These are phyloP conservation scores for Aureobasidium pullulans DNA, from an alignment of 2,329 filamentous ascomycete genomes.

Conservation along the genomic window DNA sequence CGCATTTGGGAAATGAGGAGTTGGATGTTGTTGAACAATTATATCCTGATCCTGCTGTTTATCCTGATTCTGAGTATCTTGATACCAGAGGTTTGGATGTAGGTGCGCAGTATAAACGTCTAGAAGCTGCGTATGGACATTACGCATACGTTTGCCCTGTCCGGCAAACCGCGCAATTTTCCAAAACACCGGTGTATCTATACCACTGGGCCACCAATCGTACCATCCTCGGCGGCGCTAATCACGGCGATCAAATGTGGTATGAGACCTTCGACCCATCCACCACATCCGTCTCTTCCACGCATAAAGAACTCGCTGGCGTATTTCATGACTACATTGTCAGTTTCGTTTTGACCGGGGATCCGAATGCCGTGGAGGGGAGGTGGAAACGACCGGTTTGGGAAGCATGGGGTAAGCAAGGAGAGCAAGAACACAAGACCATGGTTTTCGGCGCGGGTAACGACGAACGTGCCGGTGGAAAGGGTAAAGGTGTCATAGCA, in stretches of 20 bases:
- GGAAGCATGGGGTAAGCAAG: slow-evolving; percentile 19
- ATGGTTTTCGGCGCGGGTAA: slow-evolving; percentile 56
- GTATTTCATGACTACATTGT: slow-evolving; percentile 27
- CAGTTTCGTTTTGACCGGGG: slow-evolving; percentile 27
- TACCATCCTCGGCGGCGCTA: slow-evolving; percentile 26
- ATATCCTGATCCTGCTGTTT: slow-evolving; percentile 53
- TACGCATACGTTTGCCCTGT: slow-evolving; percentile 60
- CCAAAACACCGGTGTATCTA: slow-evolving; percentile 40
- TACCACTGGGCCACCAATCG: slow-evolving; percentile 55
- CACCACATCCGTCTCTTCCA: slow-evolving; percentile 20
- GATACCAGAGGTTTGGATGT: slow-evolving; percentile 30
- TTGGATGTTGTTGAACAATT: slow-evolving; percentile 48
- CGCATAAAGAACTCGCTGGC: slow-evolving; percentile 26
- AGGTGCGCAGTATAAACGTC: slow-evolving; percentile 49
- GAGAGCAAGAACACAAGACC: slow-evolving; percentile 12
- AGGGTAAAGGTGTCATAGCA: slow-evolving; percentile 37
- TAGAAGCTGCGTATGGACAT: slow-evolving; percentile 56
- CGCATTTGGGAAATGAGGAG: slow-evolving; percentile 46
- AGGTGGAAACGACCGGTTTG: slow-evolving; percentile 21
- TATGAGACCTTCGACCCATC: slow-evolving; percentile 26
- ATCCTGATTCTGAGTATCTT: slow-evolving; percentile 35
- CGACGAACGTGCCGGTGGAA: slow-evolving; percentile 41
- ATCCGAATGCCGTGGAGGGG: slow-evolving; percentile 24
- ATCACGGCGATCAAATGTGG: slow-evolving; percentile 30
- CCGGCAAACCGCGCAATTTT: slow-evolving; percentile 44